Evolutionary conservation across 805 yeast genomes (phyloP), one percentile per base, ranked within the genome.

Genomic region (Metschnikowia matae): DNA sequence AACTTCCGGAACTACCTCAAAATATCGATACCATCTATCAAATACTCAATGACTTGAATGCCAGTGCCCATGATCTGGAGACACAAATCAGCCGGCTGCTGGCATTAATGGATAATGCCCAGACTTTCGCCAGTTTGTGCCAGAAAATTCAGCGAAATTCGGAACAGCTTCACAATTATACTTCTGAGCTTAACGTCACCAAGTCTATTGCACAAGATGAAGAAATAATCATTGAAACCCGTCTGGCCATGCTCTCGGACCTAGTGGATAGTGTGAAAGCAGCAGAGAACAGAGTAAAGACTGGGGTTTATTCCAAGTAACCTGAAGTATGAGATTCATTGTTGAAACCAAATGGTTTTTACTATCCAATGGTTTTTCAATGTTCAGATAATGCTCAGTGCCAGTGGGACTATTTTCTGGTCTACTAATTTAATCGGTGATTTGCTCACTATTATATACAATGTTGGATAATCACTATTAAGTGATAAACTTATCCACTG

Each of bases 231-330:
- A 56, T 64, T 10, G 60, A 55, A 10, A 20, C 44, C 18, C 57
- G 68, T 10, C 53, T 62, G 5, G 52, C 54, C 14, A 47, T 51
- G 17, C 57, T 69, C 31, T 62, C 65, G 38, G 55, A 50, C 10
- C 23, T 60, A 42, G 70, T 65, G 13, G 71, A 68, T 31, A 52
- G 49, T 6, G 45, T 57, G 2, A 45, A 45, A 32, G 52, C 44
- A 3, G 54, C 54, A 2, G 60, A 53, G 29, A 21, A 36, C 8
- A 21, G 57, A n/a, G 54, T 44, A 8, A 20, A 38, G 26, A 23
- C 15, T 20, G 6, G 23, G 23, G 15, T 39, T 8, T 26, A 20
- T 20, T 20, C 40, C 39, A 37, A 6, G 36, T 14, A 6, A 13
- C 36, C 15, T n/a, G 36, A 33, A 33, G 36, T 14, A 14, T 13